These are phyloP conservation scores for Chaetomium olivaceum DNA, from an alignment of 2,329 filamentous ascomycete genomes.

Conservation along the genomic window DNA sequence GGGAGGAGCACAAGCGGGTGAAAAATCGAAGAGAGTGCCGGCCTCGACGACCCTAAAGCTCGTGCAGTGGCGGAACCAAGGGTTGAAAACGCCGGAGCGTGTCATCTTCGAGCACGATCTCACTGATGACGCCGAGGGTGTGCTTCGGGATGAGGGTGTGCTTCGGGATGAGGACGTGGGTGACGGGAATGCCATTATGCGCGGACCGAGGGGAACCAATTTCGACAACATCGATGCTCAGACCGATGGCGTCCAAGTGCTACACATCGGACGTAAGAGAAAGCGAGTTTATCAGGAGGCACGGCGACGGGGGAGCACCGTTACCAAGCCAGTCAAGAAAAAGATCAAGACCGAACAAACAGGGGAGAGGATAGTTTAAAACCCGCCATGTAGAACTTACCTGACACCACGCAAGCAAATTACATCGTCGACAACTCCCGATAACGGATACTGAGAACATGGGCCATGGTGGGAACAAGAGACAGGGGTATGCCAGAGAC, in stretches of 20 bases:
- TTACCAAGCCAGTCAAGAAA: not conserved
- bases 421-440: not conserved
- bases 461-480: not conserved
- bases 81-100: conserved; percentile 12
- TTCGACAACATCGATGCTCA: not conserved
- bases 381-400: not conserved
- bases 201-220: not conserved
- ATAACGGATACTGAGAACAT: not conserved
- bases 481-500: conserved; percentile 29
- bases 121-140: conserved; percentile 5
- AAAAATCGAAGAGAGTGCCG: not conserved
- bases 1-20: not conserved
- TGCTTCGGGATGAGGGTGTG: conserved; percentile 27
- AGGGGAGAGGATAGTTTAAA: not conserved
- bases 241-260: not conserved
- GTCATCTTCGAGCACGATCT: conserved; percentile 31
- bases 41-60: not conserved
- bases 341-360: not conserved
- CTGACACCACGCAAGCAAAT: too few species aligned
- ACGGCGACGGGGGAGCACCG: not conserved
- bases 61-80: not conserved
- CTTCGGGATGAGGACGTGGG: conserved; percentile 25
- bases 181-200: conserved; percentile 9
- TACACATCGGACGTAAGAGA: conserved; percentile 6
- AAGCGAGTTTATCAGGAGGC: not conserved